These are phyloP conservation scores for Alternaria arborescens DNA, from an alignment of 2,329 filamentous ascomycete genomes.

Conservation along the genomic window DNA sequence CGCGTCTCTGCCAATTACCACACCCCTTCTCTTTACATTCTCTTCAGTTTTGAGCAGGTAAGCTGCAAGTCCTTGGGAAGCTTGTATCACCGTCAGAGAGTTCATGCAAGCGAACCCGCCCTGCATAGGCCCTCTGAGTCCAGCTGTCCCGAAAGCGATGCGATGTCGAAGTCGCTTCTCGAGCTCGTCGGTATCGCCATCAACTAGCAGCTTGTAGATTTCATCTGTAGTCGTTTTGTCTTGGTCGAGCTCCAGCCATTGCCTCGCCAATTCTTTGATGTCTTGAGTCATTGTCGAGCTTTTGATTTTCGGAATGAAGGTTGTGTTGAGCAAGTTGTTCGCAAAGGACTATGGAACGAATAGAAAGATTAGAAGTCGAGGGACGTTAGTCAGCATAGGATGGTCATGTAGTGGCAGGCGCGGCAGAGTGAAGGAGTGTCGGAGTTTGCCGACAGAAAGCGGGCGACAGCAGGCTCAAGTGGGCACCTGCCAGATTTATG, in stretches of 20 bases:
- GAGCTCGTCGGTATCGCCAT: constrained; percentile 58
- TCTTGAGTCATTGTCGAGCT: constrained; percentile 39
- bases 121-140: constrained; percentile 70
- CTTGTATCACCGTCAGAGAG: constrained; percentile 67
- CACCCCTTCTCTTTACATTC: constrained; percentile 55
- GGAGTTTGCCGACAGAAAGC: constrained; percentile 34
- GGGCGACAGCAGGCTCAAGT: constrained; percentile 9
- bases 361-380: neutral
- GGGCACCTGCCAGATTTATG: constrained; percentile 19
- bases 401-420: constrained; percentile 6
- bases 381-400: neutral
- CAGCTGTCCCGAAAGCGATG: constrained; percentile 70
- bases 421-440: constrained; percentile 28
- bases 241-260: constrained; percentile 68
- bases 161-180: constrained; percentile 62
- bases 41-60: constrained; percentile 61
- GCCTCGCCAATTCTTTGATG: constrained; percentile 57
- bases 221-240: constrained; percentile 63
- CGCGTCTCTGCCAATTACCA: constrained; percentile 70
- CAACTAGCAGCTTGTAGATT: constrained; percentile 61
- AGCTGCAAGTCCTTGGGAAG: constrained; percentile 70
- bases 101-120: constrained; percentile 71
- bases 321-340: neutral
- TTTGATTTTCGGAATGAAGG: neutral
- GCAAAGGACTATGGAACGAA: neutral